These are phyloP conservation scores for Komagataella populi DNA, from an alignment of 805 yeast species.

Conservation along the genomic window DNA sequence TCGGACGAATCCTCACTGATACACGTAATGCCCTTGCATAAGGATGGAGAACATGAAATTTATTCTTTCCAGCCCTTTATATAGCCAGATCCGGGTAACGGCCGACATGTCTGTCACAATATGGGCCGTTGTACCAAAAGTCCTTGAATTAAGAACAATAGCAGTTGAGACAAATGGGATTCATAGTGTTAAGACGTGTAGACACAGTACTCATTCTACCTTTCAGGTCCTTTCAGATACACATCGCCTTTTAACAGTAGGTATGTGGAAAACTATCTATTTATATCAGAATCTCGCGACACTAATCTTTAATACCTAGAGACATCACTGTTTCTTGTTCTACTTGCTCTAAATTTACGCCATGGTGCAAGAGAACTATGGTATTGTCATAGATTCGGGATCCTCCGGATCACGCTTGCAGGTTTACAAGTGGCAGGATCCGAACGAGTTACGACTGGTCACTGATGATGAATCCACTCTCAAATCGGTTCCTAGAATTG, in stretches of 20 bases:
- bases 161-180: neutral
- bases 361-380: conserved; percentile 30
- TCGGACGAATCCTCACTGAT: conserved; percentile 99
- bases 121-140: no score
- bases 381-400: conserved; percentile 89
- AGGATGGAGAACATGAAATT: conserved; percentile 45
- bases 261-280: neutral
- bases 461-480: conserved; percentile 19
- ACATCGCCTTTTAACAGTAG: neutral
- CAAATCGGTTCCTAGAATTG: conserved; percentile 54
- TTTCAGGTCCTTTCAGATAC: neutral
- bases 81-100: neutral
- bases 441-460: conserved; percentile 17
- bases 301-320: neutral
- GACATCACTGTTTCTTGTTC: neutral
- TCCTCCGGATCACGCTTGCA: conserved; percentile 89
- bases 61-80: neutral
- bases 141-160: no score
- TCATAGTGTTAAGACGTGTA: neutral
- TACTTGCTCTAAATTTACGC: neutral
- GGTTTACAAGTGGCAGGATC: conserved; percentile 68
- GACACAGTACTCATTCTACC: no score
- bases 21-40: conserved; percentile 99
- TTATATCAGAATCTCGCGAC: neutral
- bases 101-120: neutral